Conservation (phyloP, 2,329 filamentous ascomycete species). For the Sarocladiaceae sp. region DNA sequence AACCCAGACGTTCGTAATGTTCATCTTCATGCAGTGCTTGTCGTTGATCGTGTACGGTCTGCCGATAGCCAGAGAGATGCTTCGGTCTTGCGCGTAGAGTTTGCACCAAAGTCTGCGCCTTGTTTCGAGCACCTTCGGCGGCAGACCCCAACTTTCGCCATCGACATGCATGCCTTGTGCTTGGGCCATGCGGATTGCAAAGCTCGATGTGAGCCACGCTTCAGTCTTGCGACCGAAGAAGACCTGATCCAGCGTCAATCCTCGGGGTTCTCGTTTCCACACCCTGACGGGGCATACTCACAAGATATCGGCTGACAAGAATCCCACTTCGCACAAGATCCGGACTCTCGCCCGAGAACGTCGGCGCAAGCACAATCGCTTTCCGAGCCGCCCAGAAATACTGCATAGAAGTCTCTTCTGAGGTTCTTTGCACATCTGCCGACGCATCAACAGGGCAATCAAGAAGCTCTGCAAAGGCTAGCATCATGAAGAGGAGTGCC, state of each 20-base stretch:
- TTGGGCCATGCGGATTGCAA: conserved; percentile 38
- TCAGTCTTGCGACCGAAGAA: conserved; percentile 33
- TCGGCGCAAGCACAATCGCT: conserved; percentile 35
- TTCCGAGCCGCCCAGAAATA: conserved; percentile 36
- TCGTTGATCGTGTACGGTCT: conserved; percentile 34
- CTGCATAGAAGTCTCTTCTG: conserved; percentile 32
- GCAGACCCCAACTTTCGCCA: conserved; percentile 32
- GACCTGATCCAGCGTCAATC: conserved; percentile 12
- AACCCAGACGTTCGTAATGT: conserved; percentile 32
- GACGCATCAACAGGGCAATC: conserved; percentile 27
- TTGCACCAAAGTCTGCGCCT: conserved; percentile 34
- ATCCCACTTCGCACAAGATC: conserved; percentile 36
- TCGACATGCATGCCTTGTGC: conserved; percentile 39
- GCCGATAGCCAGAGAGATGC: conserved; percentile 34
- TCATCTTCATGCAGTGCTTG: conserved; percentile 31
- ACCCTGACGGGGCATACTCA: no score
- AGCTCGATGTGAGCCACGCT: conserved; percentile 36
- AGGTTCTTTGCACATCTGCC: conserved; percentile 28
- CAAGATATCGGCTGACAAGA: conserved; percentile 33
- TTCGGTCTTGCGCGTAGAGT: conserved; percentile 33
- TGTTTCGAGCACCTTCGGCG: conserved; percentile 30
- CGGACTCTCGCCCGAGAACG: conserved; percentile 35
- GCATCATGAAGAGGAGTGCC: conserved; percentile 34
- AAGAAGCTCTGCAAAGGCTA: conserved; percentile 33
- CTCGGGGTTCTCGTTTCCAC: background rate